These are phyloP conservation scores for Kockiozyma suomiensis DNA, from an alignment of 805 yeast genomes.

Conservation along the genomic window DNA sequence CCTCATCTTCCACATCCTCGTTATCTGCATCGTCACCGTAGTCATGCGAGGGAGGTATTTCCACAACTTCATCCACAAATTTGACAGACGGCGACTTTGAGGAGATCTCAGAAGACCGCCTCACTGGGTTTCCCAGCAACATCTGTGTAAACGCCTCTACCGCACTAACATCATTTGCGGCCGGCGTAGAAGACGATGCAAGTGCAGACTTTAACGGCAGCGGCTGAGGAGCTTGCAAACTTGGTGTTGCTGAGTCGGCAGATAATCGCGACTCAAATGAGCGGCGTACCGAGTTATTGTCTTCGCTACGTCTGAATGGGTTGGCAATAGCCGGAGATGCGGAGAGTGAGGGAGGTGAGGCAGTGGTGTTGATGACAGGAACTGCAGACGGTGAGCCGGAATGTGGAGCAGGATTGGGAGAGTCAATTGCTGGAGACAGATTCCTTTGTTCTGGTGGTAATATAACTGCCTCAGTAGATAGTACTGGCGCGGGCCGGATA, in stretches of 20 bases:
- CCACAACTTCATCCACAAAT: conserved; percentile 3
- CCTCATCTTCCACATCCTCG: conserved; percentile 2
- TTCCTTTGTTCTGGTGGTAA: no score
- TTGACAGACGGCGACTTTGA: conserved; percentile 7
- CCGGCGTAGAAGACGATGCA: neutral
- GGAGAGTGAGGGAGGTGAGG: neutral
- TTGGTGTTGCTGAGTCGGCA: neutral
- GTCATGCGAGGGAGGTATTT: conserved; percentile 6
- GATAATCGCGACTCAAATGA: neutral
- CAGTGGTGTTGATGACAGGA: neutral
- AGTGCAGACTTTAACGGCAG: conserved; percentile 1
- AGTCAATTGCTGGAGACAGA: no score
- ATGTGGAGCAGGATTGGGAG: neutral
- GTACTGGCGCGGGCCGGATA: neutral
- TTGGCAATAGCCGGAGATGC: neutral
- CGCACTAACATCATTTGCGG: conserved; percentile 13
- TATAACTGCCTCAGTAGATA: no score
- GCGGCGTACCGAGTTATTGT: neutral
- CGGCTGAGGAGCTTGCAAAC: neutral
- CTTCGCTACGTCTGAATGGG: neutral
- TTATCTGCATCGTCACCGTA: conserved; percentile 13
- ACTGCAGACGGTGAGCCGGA: neutral
- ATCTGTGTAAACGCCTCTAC: conserved; percentile 33
- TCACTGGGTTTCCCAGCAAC: conserved; percentile 18
- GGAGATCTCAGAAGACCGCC: neutral